Conservation (phyloP, 495 filamentous ascomycete species). For the Aspergillus panamensis region DNA sequence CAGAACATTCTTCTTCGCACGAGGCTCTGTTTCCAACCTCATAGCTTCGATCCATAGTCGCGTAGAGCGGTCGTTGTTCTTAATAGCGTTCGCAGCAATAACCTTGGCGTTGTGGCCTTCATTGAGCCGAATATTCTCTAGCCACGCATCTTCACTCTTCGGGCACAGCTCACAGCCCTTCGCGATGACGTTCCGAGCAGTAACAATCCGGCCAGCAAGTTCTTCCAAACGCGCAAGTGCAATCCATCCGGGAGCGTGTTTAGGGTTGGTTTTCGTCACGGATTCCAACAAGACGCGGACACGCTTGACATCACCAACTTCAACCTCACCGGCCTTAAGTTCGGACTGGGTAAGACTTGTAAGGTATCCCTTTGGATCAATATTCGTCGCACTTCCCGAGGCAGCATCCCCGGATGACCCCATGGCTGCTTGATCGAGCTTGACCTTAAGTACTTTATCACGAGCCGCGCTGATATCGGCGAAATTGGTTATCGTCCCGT, state of each 20-base stretch:
- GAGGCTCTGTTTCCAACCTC: constrained; percentile 76
- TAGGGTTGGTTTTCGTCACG: constrained; percentile 92
- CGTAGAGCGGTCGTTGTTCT: constrained; percentile 84
- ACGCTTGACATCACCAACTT: constrained; percentile 92
- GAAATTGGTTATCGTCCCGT: constrained; percentile 95
- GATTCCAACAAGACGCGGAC: constrained; percentile 91
- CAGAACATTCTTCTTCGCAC: constrained; percentile 85
- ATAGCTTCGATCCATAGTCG: constrained; percentile 92
- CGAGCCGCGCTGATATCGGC: constrained; percentile 95
- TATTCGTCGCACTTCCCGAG: constrained; percentile 79
- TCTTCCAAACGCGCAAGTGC: constrained; percentile 92
- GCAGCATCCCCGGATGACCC: constrained; percentile 65
- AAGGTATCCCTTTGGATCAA: constrained; percentile 94
- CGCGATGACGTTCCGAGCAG: constrained; percentile 78
- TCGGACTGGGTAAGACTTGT: constrained; percentile 81
- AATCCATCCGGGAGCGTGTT: constrained; percentile 95
- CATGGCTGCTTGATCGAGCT: constrained; percentile 82
- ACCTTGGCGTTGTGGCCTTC: constrained; percentile 90
- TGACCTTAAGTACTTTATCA: constrained; percentile 88
- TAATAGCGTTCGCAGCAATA: constrained; percentile 91
- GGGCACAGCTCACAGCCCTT: constrained; percentile 87
- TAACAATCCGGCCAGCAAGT: constrained; percentile 81
- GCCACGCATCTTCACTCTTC: constrained; percentile 91
- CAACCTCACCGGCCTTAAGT: constrained; percentile 69
- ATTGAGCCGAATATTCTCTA: constrained; percentile 90